These are phyloP conservation scores for Tolypocladium guangdongense DNA, from an alignment of 2,329 filamentous ascomycete species.

Conservation along the genomic window DNA sequence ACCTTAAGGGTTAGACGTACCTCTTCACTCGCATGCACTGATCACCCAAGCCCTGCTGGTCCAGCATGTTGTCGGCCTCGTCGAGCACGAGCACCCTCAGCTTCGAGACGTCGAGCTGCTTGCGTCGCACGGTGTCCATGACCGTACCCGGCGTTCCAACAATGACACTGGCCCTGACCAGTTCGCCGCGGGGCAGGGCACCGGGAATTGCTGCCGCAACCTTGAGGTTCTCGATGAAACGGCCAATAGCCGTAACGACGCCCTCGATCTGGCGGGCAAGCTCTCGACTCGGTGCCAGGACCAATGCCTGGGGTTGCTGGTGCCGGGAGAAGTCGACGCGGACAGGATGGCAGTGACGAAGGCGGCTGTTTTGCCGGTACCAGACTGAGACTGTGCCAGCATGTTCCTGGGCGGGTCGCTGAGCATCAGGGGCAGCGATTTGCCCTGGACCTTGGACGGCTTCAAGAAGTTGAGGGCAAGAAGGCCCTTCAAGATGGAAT, in stretches of 20 bases:
- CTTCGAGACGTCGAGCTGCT: conserved; percentile 58
- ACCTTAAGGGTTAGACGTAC: conserved; percentile 32
- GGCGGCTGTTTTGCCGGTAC: conserved; percentile 94
- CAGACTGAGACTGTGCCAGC: conserved; percentile 98
- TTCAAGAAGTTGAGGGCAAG: conserved; percentile 79
- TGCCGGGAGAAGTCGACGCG: conserved; percentile 66
- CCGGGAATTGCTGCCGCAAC: conserved; percentile 80
- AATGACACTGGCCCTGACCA: conserved; percentile 66
- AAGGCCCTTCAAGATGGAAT: conserved; percentile 64
- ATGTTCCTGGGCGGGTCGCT: conserved; percentile 81
- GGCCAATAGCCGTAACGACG: conserved; percentile 74
- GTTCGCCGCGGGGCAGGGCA: conserved; percentile 54
- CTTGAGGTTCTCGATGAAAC: conserved; percentile 65
- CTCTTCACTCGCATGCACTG: conserved; percentile 85
- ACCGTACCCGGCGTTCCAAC: conserved; percentile 93
- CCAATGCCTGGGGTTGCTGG: conserved; percentile 69
- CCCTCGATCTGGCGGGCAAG: conserved; percentile 87
- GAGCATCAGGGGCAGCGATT: conserved; percentile 81
- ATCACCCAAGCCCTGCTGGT: conserved; percentile 88
- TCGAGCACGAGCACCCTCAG: conserved; percentile 84
- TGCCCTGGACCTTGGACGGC: conserved; percentile 96
- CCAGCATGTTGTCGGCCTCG: conserved; percentile 98
- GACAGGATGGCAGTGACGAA: conserved; percentile 89
- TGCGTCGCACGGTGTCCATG: conserved; percentile 71
- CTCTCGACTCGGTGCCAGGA: conserved; percentile 87